Evolutionary conservation across 129 eudicot genomes (phyloP).

Genomic region (Flaveria bidentis): DNA sequence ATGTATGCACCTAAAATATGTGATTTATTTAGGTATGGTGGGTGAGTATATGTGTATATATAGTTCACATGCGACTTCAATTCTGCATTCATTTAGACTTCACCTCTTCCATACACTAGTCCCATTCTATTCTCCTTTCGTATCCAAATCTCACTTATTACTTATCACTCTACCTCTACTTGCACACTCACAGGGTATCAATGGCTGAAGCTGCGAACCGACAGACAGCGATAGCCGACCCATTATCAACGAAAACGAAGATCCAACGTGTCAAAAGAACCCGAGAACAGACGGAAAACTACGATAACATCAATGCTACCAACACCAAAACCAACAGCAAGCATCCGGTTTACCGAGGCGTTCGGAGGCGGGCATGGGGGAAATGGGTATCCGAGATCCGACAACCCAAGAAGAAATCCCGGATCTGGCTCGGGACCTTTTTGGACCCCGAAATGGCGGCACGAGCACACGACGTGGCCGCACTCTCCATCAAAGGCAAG

Average conservation of each 20-base stretch:
- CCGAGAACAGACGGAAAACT: slow-evolving; percentile 6
- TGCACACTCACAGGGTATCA: too few relatives aligned
- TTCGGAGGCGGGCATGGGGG: slow-evolving; percentile 82
- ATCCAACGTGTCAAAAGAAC: slow-evolving; percentile 23
- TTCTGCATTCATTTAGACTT: neutral
- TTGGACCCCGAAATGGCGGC: slow-evolving; percentile 86
- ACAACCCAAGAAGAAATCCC: slow-evolving; percentile 76
- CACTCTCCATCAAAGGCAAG: slow-evolving; percentile 63
- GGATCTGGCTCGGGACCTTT: slow-evolving; percentile 93
- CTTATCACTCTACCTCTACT: too few relatives aligned
- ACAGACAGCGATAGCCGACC: slow-evolving; percentile 9
- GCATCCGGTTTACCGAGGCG: slow-evolving; percentile 74
- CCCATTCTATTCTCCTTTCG: neutral
- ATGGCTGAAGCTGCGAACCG: too few relatives aligned
- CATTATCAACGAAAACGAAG: neutral
- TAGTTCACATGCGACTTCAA: neutral
- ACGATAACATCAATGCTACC: neutral
- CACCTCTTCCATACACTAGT: neutral
- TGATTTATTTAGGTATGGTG: too few relatives aligned
- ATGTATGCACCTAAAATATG: too few relatives aligned
- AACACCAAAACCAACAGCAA: slow-evolving; percentile 30
- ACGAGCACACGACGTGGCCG: slow-evolving; percentile 90
- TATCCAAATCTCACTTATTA: neutral
- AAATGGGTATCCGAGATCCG: slow-evolving; percentile 92
- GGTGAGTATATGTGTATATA: neutral